Percentiles rank a stretch among this genome's conserved stretches.
phyloP scores from a whole-genome alignment of 306 rosid species.

The Rosa lucieae region DNA sequence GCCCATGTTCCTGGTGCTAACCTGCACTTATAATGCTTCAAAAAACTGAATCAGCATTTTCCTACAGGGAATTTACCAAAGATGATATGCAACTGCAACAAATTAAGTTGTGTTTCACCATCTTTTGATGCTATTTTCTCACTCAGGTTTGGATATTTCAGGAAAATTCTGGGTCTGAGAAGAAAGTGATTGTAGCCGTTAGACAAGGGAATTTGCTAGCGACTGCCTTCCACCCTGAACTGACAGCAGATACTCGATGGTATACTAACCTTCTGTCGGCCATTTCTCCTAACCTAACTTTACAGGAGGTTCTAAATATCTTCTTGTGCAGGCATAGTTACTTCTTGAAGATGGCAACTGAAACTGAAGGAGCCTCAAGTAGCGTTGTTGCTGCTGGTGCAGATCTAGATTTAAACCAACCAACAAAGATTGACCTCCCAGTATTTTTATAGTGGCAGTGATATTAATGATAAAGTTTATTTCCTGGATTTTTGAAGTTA shows the following conservation, averaged over 20 bases:
- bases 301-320: constrained; percentile 29
- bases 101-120: not conserved
- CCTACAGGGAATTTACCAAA: not conserved
- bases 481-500: not conserved
- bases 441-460: constrained; percentile 47
- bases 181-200: constrained; percentile 86
- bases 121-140: constrained; percentile 12
- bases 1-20: not conserved
- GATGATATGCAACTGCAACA: not conserved
- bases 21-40: not conserved
- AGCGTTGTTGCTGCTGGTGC: constrained; percentile 41
- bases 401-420: constrained; percentile 29
- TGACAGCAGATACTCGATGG: constrained; percentile 96
- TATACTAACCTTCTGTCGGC: constrained; percentile 26
- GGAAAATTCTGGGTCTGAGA: constrained; percentile 47
- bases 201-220: constrained; percentile 83
- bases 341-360: constrained; percentile 70
- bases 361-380: constrained; percentile 59
- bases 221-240: constrained; percentile 97
- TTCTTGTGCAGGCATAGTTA: constrained; percentile 85
- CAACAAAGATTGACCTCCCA: constrained; percentile 61
- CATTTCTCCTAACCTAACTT: not conserved
- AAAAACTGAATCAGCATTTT: not conserved
- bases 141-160: constrained; percentile 37
- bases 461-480: constrained; percentile 6